These are phyloP conservation scores for Citrus hindsii DNA, from an alignment of 345 rosid genomes.

Conservation along the genomic window DNA sequence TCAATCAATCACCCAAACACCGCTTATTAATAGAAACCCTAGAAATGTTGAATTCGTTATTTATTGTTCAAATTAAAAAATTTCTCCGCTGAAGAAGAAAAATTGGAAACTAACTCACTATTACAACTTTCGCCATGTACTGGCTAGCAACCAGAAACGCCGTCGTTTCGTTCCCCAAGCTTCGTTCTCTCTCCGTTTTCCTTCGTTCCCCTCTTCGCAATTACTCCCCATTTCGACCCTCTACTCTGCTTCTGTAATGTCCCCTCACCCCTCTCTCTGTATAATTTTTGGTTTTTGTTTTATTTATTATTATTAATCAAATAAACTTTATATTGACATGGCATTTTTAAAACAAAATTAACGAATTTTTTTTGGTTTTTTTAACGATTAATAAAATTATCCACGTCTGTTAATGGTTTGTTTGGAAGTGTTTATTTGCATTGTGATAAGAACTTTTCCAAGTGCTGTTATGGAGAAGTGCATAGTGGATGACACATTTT, in stretches of 20 bases:
- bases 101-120: background rate
- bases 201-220: conserved; percentile 42
- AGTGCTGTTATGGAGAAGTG: background rate
- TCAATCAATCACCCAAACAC: background rate
- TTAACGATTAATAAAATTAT: too few species aligned
- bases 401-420: too few species aligned
- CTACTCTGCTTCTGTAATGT: conserved; percentile 47
- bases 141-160: conserved; percentile 65
- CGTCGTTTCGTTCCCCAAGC: conserved; percentile 58
- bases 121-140: conserved; percentile 40
- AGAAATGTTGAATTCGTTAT: background rate
- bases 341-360: background rate
- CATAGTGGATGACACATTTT: background rate
- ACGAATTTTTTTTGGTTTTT: too few species aligned
- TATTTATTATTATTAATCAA: too few species aligned
- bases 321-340: background rate
- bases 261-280: background rate
- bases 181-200: conserved; percentile 54
- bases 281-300: background rate
- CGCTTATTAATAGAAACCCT: background rate
- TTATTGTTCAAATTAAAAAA: too few species aligned
- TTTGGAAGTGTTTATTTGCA: too few species aligned
- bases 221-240: conserved; percentile 32
- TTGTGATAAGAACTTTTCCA: too few species aligned
- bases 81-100: background rate